Conservation (phyloP, 1,284 basidiomycete species). For the Ustilago bromivora region DNA sequence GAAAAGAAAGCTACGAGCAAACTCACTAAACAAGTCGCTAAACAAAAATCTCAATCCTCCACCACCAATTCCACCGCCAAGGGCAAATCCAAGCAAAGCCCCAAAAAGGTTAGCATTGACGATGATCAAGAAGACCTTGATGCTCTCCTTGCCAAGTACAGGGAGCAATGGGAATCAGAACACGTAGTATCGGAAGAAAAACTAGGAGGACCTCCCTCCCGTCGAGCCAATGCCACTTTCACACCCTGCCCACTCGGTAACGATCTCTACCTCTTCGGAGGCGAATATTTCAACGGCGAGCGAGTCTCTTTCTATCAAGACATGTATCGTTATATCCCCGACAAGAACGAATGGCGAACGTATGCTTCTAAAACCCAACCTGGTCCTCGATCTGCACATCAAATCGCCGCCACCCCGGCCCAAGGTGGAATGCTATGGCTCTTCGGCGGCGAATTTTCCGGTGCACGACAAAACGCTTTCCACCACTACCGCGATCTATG, state of each 20-base stretch:
- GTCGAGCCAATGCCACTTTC: conserved; percentile 67
- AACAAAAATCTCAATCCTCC: conserved; percentile 31
- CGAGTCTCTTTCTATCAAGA: conserved; percentile 66
- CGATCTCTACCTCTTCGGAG: conserved; percentile 68
- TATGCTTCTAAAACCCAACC: conserved; percentile 66
- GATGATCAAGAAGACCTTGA: conserved; percentile 68
- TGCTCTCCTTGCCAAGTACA: conserved; percentile 61
- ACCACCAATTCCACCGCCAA: conserved; percentile 13
- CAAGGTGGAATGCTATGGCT: conserved; percentile 68
- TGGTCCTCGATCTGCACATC: conserved; percentile 67
- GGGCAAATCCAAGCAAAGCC: conserved; percentile 29
- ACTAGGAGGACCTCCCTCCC: conserved; percentile 56
- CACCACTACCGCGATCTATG: conserved; percentile 84
- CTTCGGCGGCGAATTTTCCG: conserved; percentile 74
- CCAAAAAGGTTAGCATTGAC: conserved; percentile 44
- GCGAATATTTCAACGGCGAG: conserved; percentile 69
- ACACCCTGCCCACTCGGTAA: conserved; percentile 67
- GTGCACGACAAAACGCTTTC: conserved; percentile 85
- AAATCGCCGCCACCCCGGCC: conserved; percentile 62
- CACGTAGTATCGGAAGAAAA: conserved; percentile 64
- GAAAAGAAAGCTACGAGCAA: conserved; percentile 65
- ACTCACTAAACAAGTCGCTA: conserved; percentile 59
- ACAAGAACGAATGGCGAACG: conserved; percentile 64
- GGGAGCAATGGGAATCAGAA: conserved; percentile 64
- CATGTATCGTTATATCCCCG: conserved; percentile 65